These are phyloP conservation scores for Metschnikowia gelsemii DNA, from an alignment of 805 yeast species.

Conservation along the genomic window DNA sequence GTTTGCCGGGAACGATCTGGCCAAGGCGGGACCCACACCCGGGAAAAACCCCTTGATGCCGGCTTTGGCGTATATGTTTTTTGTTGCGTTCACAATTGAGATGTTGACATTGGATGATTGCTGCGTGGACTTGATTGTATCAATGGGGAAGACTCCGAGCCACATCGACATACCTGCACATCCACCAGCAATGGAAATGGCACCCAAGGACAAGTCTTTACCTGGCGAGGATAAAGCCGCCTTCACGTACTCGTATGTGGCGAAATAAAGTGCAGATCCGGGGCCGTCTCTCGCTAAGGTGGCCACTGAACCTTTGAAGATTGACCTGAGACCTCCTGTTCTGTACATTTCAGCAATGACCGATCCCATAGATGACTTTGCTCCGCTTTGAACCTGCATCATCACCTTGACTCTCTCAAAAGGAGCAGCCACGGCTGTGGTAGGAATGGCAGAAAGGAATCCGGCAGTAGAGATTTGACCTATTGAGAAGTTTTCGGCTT, in stretches of 20 bases:
- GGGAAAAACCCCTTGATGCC: conserved; percentile 95
- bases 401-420: conserved; percentile 94
- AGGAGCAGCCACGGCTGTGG: conserved; percentile 96
- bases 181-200: conserved; percentile 90
- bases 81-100: conserved; percentile 64
- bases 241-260: conserved; percentile 86
- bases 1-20: conserved; percentile 95
- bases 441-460: conserved; percentile 89
- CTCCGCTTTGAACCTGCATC: conserved; percentile 68
- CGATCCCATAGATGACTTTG: conserved; percentile 48
- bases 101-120: conserved; percentile 58
- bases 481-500: conserved; percentile 50
- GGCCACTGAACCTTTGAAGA: conserved; percentile 88
- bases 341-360: conserved; percentile 67
- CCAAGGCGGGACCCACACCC: conserved; percentile 92
- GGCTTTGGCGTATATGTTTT: conserved; percentile 65
- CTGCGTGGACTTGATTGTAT: conserved; percentile 84
- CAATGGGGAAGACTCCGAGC: conserved; percentile 93
- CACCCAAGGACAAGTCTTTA: conserved; percentile 61
- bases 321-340: conserved; percentile 79
- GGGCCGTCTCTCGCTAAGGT: conserved; percentile 97
- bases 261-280: conserved; percentile 93
- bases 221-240: conserved; percentile 55
- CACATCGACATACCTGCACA: conserved; percentile 97
- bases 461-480: conserved; percentile 87